Base-by-base conservation (phyloP, 108 stramenopile species). In the Skeletonema grethae region DNA sequence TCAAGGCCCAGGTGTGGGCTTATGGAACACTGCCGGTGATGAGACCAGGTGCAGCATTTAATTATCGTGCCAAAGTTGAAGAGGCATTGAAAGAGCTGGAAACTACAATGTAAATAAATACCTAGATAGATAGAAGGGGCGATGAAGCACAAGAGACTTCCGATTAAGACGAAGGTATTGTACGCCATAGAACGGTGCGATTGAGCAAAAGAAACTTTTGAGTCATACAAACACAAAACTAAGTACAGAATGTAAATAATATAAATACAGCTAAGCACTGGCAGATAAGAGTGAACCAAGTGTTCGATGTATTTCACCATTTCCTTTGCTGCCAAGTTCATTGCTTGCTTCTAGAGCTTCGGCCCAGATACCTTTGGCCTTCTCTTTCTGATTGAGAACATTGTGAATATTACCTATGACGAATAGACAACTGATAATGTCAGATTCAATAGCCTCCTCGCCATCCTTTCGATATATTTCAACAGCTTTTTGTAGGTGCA, bases 351-450 rank as follows among this genome's bases (percentile, higher is more conserved):
- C 72, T 69, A 79, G 82, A 7, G 87, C 86, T 61, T 85, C 84
- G 0, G 70, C 82, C 87, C 87, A 90, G 10, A 76, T 72, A 31
- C 11, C n/a, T 53, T 70, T 65, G 2, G 90, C 87, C 41, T 86
- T 80, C 16, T 69, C 68, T 55, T 77, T 76, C 25, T 82, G 56
- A 15, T 80, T 75, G 56, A 85, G 64, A 63, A 84, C 65, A 28
- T 83, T 87, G 83, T 91, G 88, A 31, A 91, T 87, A 60, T 86
- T 91, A 15, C 87, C 90, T 50, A 86, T 77, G 46, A 82, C 78
- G 57, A 87, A 88, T 32, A 87, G 80, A 13, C 76, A 76, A 62
- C 84, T 87, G 13, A 86, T 80, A 39, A 80, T 76, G 53, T 91
- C 85, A 29, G 67, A 65, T 45, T 88, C 86, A 22, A 72, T 63